Evolutionary conservation across 371 early-diverging fungal genomes (phyloP).

Genomic region (Rhizomucor miehei): DNA sequence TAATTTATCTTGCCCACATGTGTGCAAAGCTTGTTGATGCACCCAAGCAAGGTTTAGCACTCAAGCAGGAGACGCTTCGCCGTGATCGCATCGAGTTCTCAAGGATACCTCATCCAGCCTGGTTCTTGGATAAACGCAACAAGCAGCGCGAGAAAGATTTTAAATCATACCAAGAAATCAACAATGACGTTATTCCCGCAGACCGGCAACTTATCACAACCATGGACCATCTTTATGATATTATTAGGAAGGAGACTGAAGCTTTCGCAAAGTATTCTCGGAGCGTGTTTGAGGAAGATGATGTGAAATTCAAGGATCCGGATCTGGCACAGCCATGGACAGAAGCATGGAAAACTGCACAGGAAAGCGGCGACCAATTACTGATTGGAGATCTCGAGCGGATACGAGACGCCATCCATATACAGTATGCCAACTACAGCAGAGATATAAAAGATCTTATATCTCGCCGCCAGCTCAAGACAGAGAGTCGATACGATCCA

Average conservation of each 20-base stretch:
- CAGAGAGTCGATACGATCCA: slow-evolving; percentile 26
- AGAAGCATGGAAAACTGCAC: slow-evolving; percentile 16
- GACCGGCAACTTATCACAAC: slow-evolving; percentile 20
- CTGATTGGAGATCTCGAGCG: slow-evolving; percentile 21
- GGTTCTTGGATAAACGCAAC: slow-evolving; percentile 42
- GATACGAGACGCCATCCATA: slow-evolving; percentile 12
- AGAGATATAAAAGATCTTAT: slow-evolving; percentile 11
- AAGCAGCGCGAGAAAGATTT: slow-evolving; percentile 23
- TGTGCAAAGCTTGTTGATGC: slow-evolving; percentile 47
- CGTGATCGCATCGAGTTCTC: slow-evolving; percentile 19
- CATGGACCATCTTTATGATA: slow-evolving; percentile 35
- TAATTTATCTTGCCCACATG: slow-evolving; percentile 44
- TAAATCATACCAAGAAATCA: slow-evolving; percentile 18
- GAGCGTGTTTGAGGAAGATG: slow-evolving; percentile 29
- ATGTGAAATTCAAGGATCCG: slow-evolving; percentile 20
- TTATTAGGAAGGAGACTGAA: slow-evolving; percentile 26
- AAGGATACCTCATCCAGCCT: slow-evolving; percentile 26
- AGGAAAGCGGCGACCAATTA: slow-evolving; percentile 7
- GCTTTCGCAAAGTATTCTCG: slow-evolving; percentile 26
- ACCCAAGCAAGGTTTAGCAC: slow-evolving; percentile 42
- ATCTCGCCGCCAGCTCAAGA: slow-evolving; percentile 7
- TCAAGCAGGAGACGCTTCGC: slow-evolving; percentile 14
- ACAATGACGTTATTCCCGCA: slow-evolving; percentile 14
- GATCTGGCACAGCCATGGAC: slow-evolving; percentile 27
- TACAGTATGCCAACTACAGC: slow-evolving; percentile 10